Evolutionary conservation across 169 alveolate genomes (phyloP).

Genomic region (Cryptosporidium andersoni): DNA sequence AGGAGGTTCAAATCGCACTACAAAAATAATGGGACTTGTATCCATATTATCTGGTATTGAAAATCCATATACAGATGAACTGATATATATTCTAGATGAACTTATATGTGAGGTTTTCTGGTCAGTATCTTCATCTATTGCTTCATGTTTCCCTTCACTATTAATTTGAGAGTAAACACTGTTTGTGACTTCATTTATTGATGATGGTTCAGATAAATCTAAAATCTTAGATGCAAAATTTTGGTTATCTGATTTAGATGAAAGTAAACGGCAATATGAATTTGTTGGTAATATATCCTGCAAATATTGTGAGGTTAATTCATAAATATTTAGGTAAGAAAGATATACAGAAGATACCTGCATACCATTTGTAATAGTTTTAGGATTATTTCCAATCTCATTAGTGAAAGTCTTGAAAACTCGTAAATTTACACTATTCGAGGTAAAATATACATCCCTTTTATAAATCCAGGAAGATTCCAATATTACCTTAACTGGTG

Average conservation of each 20-base stretch:
- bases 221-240: slow-evolving; percentile 15
- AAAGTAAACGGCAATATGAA: slow-evolving; percentile 9
- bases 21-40: slow-evolving; percentile 4
- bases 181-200: neutral
- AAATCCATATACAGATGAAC: slow-evolving; percentile 43
- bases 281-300: neutral
- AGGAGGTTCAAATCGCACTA: slow-evolving; percentile 17
- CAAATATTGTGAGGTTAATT: too few species aligned
- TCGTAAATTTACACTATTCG: too few species aligned
- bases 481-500: slow-evolving; percentile 27
- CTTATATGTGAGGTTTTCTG: too few species aligned
- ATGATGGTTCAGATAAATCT: neutral
- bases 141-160: neutral
- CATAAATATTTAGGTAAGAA: too few species aligned
- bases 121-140: neutral
- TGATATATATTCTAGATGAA: neutral
- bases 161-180: neutral
- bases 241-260: neutral
- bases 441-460: neutral
- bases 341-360: neutral
- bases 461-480: slow-evolving; percentile 29
- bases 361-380: neutral
- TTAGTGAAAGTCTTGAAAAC: too few species aligned
- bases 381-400: neutral
- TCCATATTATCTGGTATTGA: neutral